phyloP scores from a whole-genome alignment of 371 early-diverging fungal genomes.

The Blakeslea trispora region DNA sequence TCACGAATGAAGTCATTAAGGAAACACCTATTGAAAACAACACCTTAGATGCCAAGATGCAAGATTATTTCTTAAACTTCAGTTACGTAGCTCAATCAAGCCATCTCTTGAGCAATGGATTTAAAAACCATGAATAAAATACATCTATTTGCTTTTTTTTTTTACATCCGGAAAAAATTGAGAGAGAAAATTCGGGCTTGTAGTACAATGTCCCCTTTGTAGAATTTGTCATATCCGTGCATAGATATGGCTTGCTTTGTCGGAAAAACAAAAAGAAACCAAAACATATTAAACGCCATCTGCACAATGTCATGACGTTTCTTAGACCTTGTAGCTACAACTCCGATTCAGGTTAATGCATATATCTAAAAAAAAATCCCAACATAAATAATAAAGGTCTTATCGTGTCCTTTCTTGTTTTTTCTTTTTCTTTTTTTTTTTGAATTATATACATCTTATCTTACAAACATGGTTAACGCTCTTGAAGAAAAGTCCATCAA shows the following conservation, averaged over 20 bases:
- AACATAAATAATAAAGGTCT: slow-evolving; percentile 2
- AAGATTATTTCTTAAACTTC: slow-evolving; percentile 46
- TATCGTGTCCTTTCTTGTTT: neutral
- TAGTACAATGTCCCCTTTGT: no score
- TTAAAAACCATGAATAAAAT: neutral
- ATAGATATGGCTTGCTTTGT: no score
- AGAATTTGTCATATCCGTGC: no score
- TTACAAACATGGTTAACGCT: slow-evolving; percentile 14
- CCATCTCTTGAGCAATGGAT: slow-evolving; percentile 15
- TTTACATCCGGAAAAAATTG: neutral
- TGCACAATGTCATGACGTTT: no score
- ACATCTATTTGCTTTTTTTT: neutral
- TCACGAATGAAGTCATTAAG: slow-evolving; percentile 41
- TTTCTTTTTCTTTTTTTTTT: slow-evolving; percentile 3
- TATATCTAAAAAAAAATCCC: neutral
- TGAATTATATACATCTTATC: neutral
- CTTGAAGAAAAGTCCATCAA: slow-evolving; percentile 60
- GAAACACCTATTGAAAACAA: slow-evolving; percentile 39
- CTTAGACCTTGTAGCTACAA: no score
- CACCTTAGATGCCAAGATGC: slow-evolving; percentile 35
- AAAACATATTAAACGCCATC: no score
- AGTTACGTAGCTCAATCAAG: slow-evolving; percentile 45
- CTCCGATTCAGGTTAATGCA: no score
- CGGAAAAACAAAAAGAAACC: no score
- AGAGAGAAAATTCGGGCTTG: no score